These are phyloP conservation scores for Limonium bicolor DNA, from an alignment of 148 eudicot genomes.

Conservation along the genomic window DNA sequence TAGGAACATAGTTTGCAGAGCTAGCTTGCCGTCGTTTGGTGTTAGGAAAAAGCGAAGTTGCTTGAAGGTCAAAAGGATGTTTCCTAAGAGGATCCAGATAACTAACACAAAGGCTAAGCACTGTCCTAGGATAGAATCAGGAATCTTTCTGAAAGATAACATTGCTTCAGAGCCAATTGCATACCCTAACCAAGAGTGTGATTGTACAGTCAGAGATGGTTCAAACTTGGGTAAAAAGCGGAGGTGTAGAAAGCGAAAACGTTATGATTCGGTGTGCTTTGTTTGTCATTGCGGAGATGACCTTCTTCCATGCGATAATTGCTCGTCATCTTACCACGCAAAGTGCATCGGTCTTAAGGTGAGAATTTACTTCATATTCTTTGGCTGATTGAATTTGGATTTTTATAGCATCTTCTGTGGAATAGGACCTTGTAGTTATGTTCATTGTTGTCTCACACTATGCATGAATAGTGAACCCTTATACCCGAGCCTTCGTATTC, in stretches of 20 bases:
- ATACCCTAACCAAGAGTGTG: constrained; percentile 13
- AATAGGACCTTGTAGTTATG: no score
- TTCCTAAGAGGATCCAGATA: constrained; percentile 11
- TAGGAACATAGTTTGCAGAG: neutral
- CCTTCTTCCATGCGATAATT: constrained; percentile 25
- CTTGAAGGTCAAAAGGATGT: constrained; percentile 8
- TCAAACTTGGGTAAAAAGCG: constrained; percentile 3
- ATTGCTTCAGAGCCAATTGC: constrained; percentile 1
- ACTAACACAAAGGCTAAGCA: constrained; percentile 3
- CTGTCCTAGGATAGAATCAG: constrained; percentile 8
- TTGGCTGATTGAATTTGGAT: neutral
- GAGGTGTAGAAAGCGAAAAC: constrained; percentile 13
- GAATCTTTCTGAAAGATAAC: neutral
- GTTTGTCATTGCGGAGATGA: constrained; percentile 29
- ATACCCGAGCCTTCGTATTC: no score
- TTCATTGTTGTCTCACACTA: no score
- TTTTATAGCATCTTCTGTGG: no score
- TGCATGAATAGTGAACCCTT: no score
- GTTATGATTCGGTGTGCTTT: constrained; percentile 24
- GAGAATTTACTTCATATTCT: neutral
- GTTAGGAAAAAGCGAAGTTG: constrained; percentile 8
- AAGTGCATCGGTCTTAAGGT: constrained; percentile 21
- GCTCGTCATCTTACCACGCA: constrained; percentile 26
- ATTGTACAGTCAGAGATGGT: no score
- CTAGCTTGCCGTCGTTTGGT: constrained; percentile 1